Conservation (phyloP, 1,139 yeast genomes). For the Saccharomyces hybrid region DNA sequence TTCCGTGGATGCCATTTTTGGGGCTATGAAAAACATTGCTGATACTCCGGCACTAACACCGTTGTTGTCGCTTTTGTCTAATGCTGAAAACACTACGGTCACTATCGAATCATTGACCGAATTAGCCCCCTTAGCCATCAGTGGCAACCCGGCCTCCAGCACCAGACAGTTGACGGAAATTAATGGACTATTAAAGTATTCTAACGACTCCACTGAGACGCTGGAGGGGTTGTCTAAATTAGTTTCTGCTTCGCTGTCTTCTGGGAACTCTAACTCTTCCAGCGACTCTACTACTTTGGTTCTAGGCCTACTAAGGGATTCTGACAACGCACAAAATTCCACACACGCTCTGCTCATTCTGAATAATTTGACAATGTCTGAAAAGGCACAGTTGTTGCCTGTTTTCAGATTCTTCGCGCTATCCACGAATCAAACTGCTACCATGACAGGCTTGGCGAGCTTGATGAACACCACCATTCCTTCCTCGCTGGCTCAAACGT, state of each 20-base stretch:
- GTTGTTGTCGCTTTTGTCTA: slow-evolving; percentile 21
- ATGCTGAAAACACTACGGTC: slow-evolving; percentile 19
- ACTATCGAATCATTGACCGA: slow-evolving; percentile 23
- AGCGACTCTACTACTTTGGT: slow-evolving; percentile 16
- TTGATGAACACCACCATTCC: slow-evolving; percentile 27
- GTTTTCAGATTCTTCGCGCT: slow-evolving; percentile 21
- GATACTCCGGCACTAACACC: slow-evolving; percentile 26
- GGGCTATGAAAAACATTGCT: slow-evolving; percentile 22
- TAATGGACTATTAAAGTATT: slow-evolving; percentile 17
- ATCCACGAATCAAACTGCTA: slow-evolving; percentile 26
- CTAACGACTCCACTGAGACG: slow-evolving; percentile 23
- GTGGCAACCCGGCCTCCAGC: slow-evolving; percentile 14
- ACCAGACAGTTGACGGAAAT: slow-evolving; percentile 21
- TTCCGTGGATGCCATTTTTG: slow-evolving; percentile 17
- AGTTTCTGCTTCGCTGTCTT: background rate
- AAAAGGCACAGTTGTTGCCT: slow-evolving; percentile 24
- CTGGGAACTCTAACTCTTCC: slow-evolving; percentile 15
- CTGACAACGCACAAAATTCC: slow-evolving; percentile 23
- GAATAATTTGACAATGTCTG: slow-evolving; percentile 17
- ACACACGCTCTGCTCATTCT: slow-evolving; percentile 19
- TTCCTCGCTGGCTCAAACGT: slow-evolving; percentile 15
- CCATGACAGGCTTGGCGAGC: slow-evolving; percentile 25
- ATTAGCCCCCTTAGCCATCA: slow-evolving; percentile 26
- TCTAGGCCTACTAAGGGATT: slow-evolving; percentile 20
- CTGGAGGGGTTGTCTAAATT: slow-evolving; percentile 4